Evolutionary conservation across 495 filamentous ascomycete species (phyloP).

Genomic region (Penicillium bovifimosum): DNA sequence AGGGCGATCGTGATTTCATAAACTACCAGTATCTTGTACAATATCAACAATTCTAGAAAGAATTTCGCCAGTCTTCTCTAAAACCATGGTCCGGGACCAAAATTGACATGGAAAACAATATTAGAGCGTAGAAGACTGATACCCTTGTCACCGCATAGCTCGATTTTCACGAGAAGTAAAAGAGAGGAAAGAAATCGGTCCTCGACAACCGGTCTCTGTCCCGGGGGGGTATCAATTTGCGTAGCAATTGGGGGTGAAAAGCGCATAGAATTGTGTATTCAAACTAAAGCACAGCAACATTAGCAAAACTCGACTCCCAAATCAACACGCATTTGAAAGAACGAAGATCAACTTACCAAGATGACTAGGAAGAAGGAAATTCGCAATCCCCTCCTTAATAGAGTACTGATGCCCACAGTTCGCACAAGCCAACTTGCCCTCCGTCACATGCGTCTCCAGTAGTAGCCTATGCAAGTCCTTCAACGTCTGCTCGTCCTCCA

Average conservation of each 20-base stretch:
- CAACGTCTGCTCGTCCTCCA: slow-evolving; percentile 57
- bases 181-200: not conserved
- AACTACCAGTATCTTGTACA: slow-evolving; percentile 24
- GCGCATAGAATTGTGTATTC: not conserved
- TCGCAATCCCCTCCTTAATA: slow-evolving; percentile 91
- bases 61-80: slow-evolving; percentile 4
- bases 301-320: not conserved
- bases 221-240: slow-evolving; percentile 4
- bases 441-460: slow-evolving; percentile 81
- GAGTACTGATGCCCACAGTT: slow-evolving; percentile 90
- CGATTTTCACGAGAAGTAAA: not conserved
- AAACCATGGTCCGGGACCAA: not conserved
- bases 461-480: slow-evolving; percentile 76
- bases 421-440: slow-evolving; percentile 84
- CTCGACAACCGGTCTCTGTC: not conserved
- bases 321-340: not conserved
- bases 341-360: slow-evolving; percentile 50
- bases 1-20: slow-evolving; percentile 19
- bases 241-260: not conserved
- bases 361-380: slow-evolving; percentile 91
- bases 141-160: not conserved
- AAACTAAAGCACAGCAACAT: not conserved
- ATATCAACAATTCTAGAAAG: slow-evolving; percentile 20
- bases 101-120: not conserved
- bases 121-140: not conserved